phyloP scores from a whole-genome alignment of 1,139 yeast species.

The Kazachstania sp. region DNA sequence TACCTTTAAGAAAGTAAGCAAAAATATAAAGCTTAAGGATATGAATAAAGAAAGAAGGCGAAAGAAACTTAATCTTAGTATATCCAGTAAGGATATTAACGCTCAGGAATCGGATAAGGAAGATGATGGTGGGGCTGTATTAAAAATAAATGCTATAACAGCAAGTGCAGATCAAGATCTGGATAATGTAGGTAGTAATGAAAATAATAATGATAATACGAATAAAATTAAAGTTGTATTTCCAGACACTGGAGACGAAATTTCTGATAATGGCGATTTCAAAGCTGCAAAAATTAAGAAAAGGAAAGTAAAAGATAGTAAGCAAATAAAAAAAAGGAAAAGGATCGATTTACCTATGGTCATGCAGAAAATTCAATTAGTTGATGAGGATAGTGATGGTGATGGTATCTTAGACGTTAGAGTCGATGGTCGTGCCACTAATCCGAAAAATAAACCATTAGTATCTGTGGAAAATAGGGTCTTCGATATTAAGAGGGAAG shows the following conservation, averaged over 20 bases:
- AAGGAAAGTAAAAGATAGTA: constrained; percentile 16
- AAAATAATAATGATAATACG: constrained; percentile 6
- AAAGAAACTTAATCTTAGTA: constrained; percentile 12
- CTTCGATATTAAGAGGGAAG: constrained; percentile 36
- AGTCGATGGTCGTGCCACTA: not conserved
- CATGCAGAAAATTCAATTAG: constrained; percentile 30
- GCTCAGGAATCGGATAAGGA: constrained; percentile 27
- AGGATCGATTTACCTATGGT: constrained; percentile 12
- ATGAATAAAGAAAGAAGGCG: constrained; percentile 22
- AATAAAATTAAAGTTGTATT: constrained; percentile 17
- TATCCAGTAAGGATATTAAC: constrained; percentile 40
- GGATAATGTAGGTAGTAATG: not conserved
- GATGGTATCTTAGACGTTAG: constrained; percentile 8
- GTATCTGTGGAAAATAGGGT: constrained; percentile 43
- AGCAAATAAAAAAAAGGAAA: constrained; percentile 6
- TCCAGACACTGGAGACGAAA: constrained; percentile 15
- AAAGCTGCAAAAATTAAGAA: constrained; percentile 27
- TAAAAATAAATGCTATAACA: constrained; percentile 14
- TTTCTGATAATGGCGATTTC: constrained; percentile 19
- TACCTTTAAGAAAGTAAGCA: constrained; percentile 15
- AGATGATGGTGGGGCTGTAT: constrained; percentile 9
- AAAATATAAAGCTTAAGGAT: constrained; percentile 17
- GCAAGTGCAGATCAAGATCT: not conserved
- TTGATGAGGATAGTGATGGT: constrained; percentile 33
- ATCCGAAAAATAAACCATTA: constrained; percentile 19